Percentiles rank a stretch among this genome's conserved stretches.
These are phyloP conservation scores for Fusarium sp. DNA, from an alignment of 2,329 filamentous ascomycete species.

Conservation along the genomic window DNA sequence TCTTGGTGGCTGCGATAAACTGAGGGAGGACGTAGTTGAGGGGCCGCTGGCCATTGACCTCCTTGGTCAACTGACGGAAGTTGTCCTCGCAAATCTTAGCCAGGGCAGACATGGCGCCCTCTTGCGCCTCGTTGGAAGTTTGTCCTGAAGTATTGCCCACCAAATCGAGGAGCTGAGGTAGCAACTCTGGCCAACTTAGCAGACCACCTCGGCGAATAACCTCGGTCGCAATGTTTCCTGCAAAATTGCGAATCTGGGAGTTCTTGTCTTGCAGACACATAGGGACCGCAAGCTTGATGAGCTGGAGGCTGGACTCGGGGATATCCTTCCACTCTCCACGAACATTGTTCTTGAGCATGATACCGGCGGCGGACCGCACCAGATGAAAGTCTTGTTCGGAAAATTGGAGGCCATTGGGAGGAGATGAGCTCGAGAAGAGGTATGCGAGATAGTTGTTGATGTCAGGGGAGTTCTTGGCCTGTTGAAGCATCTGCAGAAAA, in stretches of 20 bases:
- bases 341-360: conserved; percentile 97
- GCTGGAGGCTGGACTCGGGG: conserved; percentile 74
- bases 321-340: conserved; percentile 80
- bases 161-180: conserved; percentile 83
- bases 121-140: conserved; percentile 77
- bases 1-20: conserved; percentile 86
- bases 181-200: conserved; percentile 88
- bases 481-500: conserved; percentile 81
- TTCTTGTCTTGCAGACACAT: conserved; percentile 83
- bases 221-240: conserved; percentile 94
- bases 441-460: conserved; percentile 98
- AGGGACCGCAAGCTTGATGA: conserved; percentile 83
- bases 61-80: conserved; percentile 83
- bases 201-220: conserved; percentile 86
- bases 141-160: conserved; percentile 78
- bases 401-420: conserved; percentile 69
- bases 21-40: conserved; percentile 90
- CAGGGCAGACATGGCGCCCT: conserved; percentile 92
- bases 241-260: conserved; percentile 84
- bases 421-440: conserved; percentile 79
- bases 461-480: conserved; percentile 88
- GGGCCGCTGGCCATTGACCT: conserved; percentile 88
- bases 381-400: conserved; percentile 73
- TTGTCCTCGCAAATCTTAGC: conserved; percentile 98
- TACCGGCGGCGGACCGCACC: conserved; percentile 85